These are phyloP conservation scores for Garcia nutans DNA, from an alignment of 345 rosid genomes.

Conservation along the genomic window DNA sequence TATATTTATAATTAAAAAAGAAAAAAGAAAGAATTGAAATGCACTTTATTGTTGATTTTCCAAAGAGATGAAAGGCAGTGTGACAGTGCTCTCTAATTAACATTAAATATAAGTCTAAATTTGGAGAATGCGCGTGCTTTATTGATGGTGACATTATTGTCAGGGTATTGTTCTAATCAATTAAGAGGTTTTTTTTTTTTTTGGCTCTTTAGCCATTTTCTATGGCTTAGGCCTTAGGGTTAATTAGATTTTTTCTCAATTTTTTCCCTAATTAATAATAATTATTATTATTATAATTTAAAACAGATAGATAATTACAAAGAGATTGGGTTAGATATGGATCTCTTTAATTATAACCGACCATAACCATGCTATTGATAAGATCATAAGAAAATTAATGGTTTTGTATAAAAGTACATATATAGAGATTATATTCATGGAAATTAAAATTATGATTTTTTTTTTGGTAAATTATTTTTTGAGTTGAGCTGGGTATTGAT, in stretches of 20 bases:
- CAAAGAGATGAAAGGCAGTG: neutral
- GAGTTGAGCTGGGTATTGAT: too few species aligned
- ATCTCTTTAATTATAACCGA: neutral
- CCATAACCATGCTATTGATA: slow-evolving; percentile 4
- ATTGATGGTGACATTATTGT: slow-evolving; percentile 39
- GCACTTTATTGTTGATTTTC: too few species aligned
- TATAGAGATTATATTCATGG: too few species aligned
- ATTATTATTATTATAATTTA: too few species aligned
- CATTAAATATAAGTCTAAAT: neutral
- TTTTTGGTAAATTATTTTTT: too few species aligned
- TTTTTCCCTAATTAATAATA: too few species aligned
- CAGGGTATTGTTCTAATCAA: slow-evolving; percentile 34
- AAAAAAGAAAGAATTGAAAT: too few species aligned
- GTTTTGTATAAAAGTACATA: neutral
- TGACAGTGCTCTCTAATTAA: neutral
- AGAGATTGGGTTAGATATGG: neutral
- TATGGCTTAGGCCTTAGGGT: slow-evolving; percentile 6
- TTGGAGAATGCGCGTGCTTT: slow-evolving; percentile 45
- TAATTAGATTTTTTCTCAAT: too few species aligned
- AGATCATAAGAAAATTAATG: slow-evolving; percentile 9
- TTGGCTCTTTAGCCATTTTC: slow-evolving; percentile 4
- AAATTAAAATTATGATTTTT: too few species aligned
- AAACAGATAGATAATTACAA: too few species aligned
- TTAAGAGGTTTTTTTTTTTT: neutral
- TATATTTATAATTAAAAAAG: too few species aligned